Conservation (phyloP, 2,329 filamentous ascomycete species). For the Dryadomyces quercivorus region DNA sequence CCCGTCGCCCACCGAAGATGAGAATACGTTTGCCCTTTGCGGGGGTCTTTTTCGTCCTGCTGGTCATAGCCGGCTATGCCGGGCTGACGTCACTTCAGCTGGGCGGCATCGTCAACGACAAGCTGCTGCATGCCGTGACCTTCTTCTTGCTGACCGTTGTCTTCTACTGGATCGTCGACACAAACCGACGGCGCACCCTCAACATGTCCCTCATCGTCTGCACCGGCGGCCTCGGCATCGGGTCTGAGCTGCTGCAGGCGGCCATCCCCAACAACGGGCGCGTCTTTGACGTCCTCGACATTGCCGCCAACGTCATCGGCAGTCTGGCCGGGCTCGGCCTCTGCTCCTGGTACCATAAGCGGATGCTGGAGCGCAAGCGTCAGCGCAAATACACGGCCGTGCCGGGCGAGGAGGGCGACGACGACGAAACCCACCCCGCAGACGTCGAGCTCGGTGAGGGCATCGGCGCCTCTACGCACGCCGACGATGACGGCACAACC, state of each 20-base stretch:
- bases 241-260: constrained; percentile 64
- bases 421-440: constrained; percentile 50
- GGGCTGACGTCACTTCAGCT: constrained; percentile 58
- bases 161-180: constrained; percentile 98
- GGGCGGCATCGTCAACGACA: constrained; percentile 62
- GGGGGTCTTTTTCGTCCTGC: constrained; percentile 56
- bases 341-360: constrained; percentile 85
- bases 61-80: constrained; percentile 65
- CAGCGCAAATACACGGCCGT: constrained; percentile 61
- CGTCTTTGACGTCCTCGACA: constrained; percentile 66
- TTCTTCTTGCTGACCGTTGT: constrained; percentile 80
- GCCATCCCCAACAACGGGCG: constrained; percentile 58
- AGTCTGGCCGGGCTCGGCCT: constrained; percentile 59
- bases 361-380: constrained; percentile 84
- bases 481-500: constrained; percentile 11
- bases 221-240: constrained; percentile 57
- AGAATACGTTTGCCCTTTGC: constrained; percentile 82
- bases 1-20: constrained; percentile 34
- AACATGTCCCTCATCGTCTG: constrained; percentile 75
- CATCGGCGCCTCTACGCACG: constrained; percentile 10
- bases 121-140: constrained; percentile 71
- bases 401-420: constrained; percentile 56
- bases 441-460: constrained; percentile 70
- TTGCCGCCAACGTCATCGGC: constrained; percentile 77
- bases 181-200: constrained; percentile 69